phyloP scores from a whole-genome alignment of 352 stramenopile genomes.

The Globisporangium spinosum region DNA sequence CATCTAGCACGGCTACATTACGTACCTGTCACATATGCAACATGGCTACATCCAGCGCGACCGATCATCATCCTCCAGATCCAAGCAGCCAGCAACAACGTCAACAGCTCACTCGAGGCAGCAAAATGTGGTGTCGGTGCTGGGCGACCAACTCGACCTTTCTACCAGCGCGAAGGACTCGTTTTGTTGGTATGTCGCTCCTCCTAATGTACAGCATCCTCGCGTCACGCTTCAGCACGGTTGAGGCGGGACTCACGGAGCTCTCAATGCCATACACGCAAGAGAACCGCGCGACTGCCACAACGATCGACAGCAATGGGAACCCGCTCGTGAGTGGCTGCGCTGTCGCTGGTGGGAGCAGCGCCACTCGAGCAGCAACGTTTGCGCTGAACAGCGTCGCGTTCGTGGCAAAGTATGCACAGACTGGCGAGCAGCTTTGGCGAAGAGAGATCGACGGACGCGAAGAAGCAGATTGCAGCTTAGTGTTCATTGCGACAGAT shows the following conservation, averaged over 20 bases:
- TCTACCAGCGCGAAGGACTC: not conserved
- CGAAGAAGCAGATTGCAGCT: not conserved
- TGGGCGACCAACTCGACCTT: not conserved
- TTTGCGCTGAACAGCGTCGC: not conserved
- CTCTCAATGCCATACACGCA: not conserved
- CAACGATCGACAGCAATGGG: constrained; percentile 1
- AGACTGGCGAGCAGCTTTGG: constrained; percentile 15
- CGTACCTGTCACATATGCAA: not conserved
- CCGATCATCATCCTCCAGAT: not conserved
- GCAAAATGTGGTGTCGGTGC: not conserved
- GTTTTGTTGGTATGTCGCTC: not conserved
- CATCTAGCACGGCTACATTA: constrained; percentile 5
- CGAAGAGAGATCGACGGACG: not conserved
- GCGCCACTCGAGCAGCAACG: not conserved
- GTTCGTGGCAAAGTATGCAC: constrained; percentile 17
- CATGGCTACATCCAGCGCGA: not conserved
- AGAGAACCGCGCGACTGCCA: not conserved
- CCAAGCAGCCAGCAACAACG: not conserved
- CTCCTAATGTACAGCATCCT: not conserved
- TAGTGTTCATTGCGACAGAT: constrained; percentile 1
- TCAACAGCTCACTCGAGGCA: not conserved
- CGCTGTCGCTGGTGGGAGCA: not conserved
- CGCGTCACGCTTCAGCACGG: not conserved
- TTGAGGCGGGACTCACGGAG: constrained; percentile 3
- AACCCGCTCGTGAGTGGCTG: constrained; percentile 9